Percentiles rank a stretch among this genome's conserved stretches.
Evolutionary conservation across 2,329 filamentous ascomycete genomes (phyloP).

Genomic region (Aspergillus ustus): DNA sequence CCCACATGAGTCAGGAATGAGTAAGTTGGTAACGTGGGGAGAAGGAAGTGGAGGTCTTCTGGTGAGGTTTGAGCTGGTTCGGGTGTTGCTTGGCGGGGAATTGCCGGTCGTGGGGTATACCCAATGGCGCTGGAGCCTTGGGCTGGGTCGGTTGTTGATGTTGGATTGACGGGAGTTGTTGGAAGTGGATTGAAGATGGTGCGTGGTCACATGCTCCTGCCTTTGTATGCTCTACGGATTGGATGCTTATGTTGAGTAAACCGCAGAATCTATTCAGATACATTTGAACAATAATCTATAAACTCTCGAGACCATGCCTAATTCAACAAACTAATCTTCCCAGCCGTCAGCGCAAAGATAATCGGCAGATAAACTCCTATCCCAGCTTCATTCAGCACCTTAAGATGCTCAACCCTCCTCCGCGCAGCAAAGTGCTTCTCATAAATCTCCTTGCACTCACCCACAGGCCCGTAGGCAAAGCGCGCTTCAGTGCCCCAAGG

Average conservation of each 20-base stretch:
- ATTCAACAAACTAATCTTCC: conserved; percentile 50
- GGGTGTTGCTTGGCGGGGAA: conserved; percentile 7
- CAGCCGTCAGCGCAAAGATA: conserved; percentile 40
- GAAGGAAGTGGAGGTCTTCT: background rate
- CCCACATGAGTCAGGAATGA: conserved; percentile 41
- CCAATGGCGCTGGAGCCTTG: background rate
- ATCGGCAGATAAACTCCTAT: conserved; percentile 36
- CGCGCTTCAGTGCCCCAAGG: conserved; percentile 42
- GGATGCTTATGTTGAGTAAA: too few species aligned
- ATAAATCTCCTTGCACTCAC: conserved; percentile 39
- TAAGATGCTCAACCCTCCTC: conserved; percentile 38
- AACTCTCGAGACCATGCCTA: conserved; percentile 22
- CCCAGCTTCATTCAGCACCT: conserved; percentile 36
- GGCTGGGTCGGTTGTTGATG: background rate
- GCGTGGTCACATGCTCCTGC: background rate
- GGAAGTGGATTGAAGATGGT: background rate
- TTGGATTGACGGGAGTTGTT: background rate
- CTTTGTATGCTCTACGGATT: background rate
- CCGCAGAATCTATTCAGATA: too few species aligned
- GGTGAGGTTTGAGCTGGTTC: conserved; percentile 1
- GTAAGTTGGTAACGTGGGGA: conserved; percentile 36
- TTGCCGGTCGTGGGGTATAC: conserved; percentile 10
- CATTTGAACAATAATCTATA: background rate
- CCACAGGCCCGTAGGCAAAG: conserved; percentile 49
- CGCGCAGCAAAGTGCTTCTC: conserved; percentile 38